These are phyloP conservation scores for Aphanocladium album DNA, from an alignment of 2,329 filamentous ascomycete genomes.

Conservation along the genomic window DNA sequence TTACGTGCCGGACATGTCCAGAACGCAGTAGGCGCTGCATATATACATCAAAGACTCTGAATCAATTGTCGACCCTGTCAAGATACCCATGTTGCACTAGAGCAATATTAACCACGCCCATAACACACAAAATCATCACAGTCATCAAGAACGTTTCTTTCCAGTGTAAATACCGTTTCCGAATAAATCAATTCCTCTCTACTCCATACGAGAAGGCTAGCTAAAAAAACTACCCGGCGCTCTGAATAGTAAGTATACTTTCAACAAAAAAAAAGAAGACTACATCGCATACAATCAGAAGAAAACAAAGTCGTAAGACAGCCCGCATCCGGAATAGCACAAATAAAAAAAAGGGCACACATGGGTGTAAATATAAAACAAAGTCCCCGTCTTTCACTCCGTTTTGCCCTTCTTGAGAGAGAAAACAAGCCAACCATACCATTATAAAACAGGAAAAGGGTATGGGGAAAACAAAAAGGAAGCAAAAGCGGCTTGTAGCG, in stretches of 20 bases:
- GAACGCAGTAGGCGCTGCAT: neutral
- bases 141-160: neutral
- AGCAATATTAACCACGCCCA: neutral
- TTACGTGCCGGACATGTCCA: neutral
- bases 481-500: neutral
- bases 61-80: neutral
- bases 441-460: slow-evolving; percentile 12
- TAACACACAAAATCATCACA: neutral
- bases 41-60: neutral
- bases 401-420: neutral
- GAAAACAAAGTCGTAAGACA: neutral
- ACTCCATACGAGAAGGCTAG: neutral
- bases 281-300: neutral
- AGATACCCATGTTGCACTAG: neutral
- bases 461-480: slow-evolving; percentile 3
- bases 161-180: neutral
- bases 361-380: neutral
- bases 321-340: neutral
- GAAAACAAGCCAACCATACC: neutral
- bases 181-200: neutral
- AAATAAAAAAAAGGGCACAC: too few relatives aligned
- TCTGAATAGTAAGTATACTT: neutral
- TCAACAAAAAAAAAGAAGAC: neutral
- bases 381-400: neutral
- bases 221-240: neutral